These are phyloP conservation scores for Udeniomyces megalosporus DNA, from an alignment of 768 basidiomycete genomes.

Conservation along the genomic window DNA sequence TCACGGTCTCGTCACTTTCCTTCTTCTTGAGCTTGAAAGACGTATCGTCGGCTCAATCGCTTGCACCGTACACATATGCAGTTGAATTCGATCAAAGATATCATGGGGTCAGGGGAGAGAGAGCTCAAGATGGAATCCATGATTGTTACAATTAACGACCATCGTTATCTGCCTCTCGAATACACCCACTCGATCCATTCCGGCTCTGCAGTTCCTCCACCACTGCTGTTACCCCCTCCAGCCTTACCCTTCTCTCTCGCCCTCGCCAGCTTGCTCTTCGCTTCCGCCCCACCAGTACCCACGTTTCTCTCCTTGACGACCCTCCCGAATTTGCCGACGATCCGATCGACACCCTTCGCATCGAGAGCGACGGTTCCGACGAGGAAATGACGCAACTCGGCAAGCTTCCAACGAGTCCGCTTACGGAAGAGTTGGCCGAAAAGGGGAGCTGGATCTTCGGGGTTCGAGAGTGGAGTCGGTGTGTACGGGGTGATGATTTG, in stretches of 20 bases:
- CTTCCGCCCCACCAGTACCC: neutral
- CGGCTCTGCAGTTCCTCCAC: neutral
- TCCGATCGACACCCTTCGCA: constrained; percentile 68
- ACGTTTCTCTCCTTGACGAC: constrained; percentile 31
- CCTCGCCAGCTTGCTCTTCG: neutral
- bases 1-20: too few relatives aligned
- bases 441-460: constrained; percentile 58
- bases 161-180: neutral
- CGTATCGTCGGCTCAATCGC: too few relatives aligned
- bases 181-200: constrained; percentile 2
- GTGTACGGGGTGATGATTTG: constrained; percentile 55
- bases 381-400: constrained; percentile 73
- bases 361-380: constrained; percentile 62
- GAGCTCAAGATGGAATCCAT: too few relatives aligned
- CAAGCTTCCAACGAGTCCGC: constrained; percentile 44
- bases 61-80: too few relatives aligned
- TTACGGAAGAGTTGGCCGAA: constrained; percentile 73
- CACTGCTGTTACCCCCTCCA: neutral
- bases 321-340: constrained; percentile 72
- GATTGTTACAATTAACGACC: constrained; percentile 2
- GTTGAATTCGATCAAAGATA: too few relatives aligned
- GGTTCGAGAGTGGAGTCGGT: constrained; percentile 41
- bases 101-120: too few relatives aligned
- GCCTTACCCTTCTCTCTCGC: neutral
- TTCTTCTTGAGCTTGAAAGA: too few relatives aligned